Base-by-base conservation (phyloP, 805 yeast species). In the Saccharomycopsis sp. region DNA sequence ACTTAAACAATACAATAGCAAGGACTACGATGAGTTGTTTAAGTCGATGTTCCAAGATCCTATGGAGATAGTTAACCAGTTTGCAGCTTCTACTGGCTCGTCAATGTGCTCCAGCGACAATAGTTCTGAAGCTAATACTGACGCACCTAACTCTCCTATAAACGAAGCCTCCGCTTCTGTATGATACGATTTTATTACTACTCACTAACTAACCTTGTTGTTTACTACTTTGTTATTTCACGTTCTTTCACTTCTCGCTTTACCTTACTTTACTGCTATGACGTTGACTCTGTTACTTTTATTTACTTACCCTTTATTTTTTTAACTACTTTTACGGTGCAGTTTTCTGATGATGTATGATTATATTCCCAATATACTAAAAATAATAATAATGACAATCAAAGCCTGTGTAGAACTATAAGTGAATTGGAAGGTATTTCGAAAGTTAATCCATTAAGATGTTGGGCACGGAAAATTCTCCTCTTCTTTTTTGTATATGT, bases 1-100 rank as follows among this genome's bases (percentile, higher is more conserved):
- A 22, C 50, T 68, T 47, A 35, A 49, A 22, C 19, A 25, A 12
- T 23, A 23, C 19, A 54, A 56, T 34, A 19, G 38, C 19, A 44
- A 47, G 15, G 42, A 55, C 41, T 55, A 55, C 41, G 20, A 47
- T 17, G 38, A n/a, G 20, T 25, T 47, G 41, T 24, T 55, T 9
- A 19, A 25, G 38, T 24, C 20, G 17, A 23, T 49, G 23, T 22
- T 49, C 24, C 52, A 49, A 49, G 52, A 20, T 49, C 52, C 23
- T 20, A 20, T 52, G 20, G 38, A 23, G 20, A 52, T 52, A 14
- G 38, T 23, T 12, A n/a, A 23, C 35, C 54, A 52, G 35, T 2
- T 52, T 20, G 34, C 2, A 7, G 17, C 20, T 50, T 15, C 53
- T 50, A 22, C 53, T 20, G 17, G 25, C 14, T 50, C 53, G 9